These are phyloP conservation scores for Pistacia atlantica DNA, from an alignment of 345 rosid species.

Conservation along the genomic window DNA sequence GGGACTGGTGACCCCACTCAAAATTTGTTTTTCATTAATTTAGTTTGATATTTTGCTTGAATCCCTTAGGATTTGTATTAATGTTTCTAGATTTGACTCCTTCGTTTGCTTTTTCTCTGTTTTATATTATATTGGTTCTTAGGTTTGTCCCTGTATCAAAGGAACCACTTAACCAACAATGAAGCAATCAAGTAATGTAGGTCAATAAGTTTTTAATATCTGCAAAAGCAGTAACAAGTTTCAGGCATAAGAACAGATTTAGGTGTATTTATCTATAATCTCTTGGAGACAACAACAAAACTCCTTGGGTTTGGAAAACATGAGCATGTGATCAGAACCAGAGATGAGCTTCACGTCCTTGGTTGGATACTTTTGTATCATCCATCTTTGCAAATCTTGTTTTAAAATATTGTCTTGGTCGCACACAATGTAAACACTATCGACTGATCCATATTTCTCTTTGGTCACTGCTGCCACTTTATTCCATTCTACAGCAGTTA, in stretches of 20 bases:
- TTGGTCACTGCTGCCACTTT: conserved; percentile 19
- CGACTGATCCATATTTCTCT: conserved; percentile 28
- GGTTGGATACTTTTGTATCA: conserved; percentile 32
- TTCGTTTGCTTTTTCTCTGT: too few relatives aligned
- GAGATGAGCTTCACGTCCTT: conserved; percentile 36
- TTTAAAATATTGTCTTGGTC: conserved; percentile 23
- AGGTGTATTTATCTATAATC: conserved; percentile 23
- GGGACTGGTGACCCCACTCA: too few relatives aligned
- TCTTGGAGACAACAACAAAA: conserved; percentile 33
- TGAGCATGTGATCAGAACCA: conserved; percentile 4
- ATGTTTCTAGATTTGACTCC: too few relatives aligned
- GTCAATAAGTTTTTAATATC: too few relatives aligned
- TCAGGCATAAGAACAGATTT: not conserved
- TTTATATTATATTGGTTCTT: too few relatives aligned
- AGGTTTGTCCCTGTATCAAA: too few relatives aligned
- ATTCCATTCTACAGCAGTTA: not conserved
- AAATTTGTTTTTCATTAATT: too few relatives aligned
- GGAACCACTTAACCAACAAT: too few relatives aligned
- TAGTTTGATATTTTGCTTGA: too few relatives aligned
- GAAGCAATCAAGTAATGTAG: too few relatives aligned
- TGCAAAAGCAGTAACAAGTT: too few relatives aligned
- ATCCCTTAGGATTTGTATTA: too few relatives aligned
- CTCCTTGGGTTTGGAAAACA: conserved; percentile 39
- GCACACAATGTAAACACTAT: conserved; percentile 35
- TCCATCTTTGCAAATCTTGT: conserved; percentile 37